phyloP scores from a whole-genome alignment of 345 rosid species.

The Clarkia xantiana region DNA sequence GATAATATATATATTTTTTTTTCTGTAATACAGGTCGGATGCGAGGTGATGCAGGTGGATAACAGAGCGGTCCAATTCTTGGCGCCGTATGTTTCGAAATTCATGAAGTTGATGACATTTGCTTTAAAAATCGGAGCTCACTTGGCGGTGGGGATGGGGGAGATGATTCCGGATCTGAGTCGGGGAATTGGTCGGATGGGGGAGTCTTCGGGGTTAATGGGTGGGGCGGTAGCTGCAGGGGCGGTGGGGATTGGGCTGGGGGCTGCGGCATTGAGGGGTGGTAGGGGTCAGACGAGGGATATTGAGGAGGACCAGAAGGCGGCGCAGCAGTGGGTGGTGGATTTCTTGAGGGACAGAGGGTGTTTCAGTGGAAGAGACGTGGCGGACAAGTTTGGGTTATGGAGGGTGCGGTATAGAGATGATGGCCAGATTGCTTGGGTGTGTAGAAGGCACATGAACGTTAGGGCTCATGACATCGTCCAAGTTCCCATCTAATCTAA shows the following conservation, averaged over 20 bases:
- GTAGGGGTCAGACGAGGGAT: constrained; percentile 22
- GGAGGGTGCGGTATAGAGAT: constrained; percentile 75
- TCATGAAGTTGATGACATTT: constrained; percentile 77
- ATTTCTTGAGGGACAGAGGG: constrained; percentile 58
- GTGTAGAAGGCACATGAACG: constrained; percentile 66
- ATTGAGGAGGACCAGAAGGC: constrained; percentile 55
- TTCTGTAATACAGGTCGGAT: constrained; percentile 77
- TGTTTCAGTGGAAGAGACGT: constrained; percentile 77
- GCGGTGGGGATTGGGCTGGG: constrained; percentile 52
- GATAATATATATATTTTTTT: no score
- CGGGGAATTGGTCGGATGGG: constrained; percentile 61
- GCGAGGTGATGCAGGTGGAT: constrained; percentile 84
- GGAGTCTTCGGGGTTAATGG: constrained; percentile 46
- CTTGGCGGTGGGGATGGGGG: constrained; percentile 85
- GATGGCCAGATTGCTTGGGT: constrained; percentile 86
- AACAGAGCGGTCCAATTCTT: constrained; percentile 50
- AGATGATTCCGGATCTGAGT: constrained; percentile 88
- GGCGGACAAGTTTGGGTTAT: constrained; percentile 82
- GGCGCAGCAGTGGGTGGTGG: constrained; percentile 88
- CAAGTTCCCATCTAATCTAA: constrained; percentile 38
- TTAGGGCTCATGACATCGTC: constrained; percentile 53
- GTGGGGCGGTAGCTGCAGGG: constrained; percentile 64
- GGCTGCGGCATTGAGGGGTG: constrained; percentile 39
- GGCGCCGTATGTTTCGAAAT: constrained; percentile 78
- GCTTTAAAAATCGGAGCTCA: constrained; percentile 90